Percentiles rank a stretch among this genome's conserved stretches.
phyloP scores from a whole-genome alignment of 257 asterid genomes.

The Solanum acaule region DNA sequence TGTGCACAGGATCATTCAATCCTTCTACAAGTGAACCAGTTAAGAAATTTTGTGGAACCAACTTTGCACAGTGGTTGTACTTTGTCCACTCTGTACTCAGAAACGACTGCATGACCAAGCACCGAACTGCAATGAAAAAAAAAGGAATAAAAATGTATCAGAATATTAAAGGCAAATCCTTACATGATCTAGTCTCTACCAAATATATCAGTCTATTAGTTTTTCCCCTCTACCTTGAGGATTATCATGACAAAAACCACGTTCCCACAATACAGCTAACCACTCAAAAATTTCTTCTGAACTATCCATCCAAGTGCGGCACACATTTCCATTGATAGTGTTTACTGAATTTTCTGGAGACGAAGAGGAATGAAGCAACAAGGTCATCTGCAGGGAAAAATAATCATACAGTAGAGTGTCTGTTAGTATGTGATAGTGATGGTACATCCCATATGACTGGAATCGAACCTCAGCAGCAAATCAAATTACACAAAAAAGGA shows the following conservation, averaged over 20 bases:
- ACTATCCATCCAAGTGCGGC: conserved; percentile 42
- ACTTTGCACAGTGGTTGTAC: conserved; percentile 34
- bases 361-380: conserved; percentile 52
- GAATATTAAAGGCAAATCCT: neutral
- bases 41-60: conserved; percentile 60
- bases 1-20: conserved; percentile 92
- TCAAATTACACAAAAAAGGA: neutral
- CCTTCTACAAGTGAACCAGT: conserved; percentile 75
- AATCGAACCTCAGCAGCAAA: neutral
- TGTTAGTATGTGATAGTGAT: neutral
- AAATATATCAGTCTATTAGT: neutral
- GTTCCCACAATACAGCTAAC: conserved; percentile 86
- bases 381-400: conserved; percentile 42
- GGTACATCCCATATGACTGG: neutral
- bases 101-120: conserved; percentile 87
- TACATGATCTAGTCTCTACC: neutral
- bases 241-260: conserved; percentile 87
- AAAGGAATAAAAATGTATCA: neutral
- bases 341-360: conserved; percentile 24
- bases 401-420: neutral
- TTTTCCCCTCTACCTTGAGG: conserved; percentile 57
- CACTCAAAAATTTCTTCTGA: conserved; percentile 54
- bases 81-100: conserved; percentile 56
- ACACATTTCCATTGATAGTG: conserved; percentile 26
- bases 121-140: conserved; percentile 51